Evolutionary conservation across 2,329 filamentous ascomycete species (phyloP), one percentile per base, ranked within the genome.

Genomic region (Zymoseptoria pseudotritici): DNA sequence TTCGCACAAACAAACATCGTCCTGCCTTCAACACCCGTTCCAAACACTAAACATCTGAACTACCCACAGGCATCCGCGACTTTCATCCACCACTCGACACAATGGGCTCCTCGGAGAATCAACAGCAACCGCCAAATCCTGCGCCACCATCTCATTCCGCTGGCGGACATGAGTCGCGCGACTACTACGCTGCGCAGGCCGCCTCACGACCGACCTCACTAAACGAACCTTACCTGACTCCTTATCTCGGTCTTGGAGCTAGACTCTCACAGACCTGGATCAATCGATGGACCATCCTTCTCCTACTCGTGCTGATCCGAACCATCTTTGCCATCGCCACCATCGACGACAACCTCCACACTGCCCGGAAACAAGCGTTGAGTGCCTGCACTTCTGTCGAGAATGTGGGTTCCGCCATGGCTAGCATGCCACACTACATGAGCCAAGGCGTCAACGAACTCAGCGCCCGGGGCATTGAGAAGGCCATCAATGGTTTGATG

Each of bases 341-440:
- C 67, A 83, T 97, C 64, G 82, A 91, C 71, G 80, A 85, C 67
- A 86, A 92, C 71, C 83, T 97, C 65, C 84, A 76, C 57, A 85
- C 86, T 59, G 93, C 94, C 54, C 88, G 91, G 73, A 75, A 79
- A 58, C 86, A 96, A 79, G 93, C 94, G 22, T 83, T 96, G 57
- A 88, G 90, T 56, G 91, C 93, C 65, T 99, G 94, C 75, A 91
- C 87, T 60, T 89, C 89, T 73, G 93, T 97, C 54, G 93, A 99
- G 78, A 90, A 90, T 66, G 85, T 96, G 67, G 94, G 93, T 64
- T 97, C 91, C 73, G 84, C 91, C 62, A 93, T 99, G 90, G 94
- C 93, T 49, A 97, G 94, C 46, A 96, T 97, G 91, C 94, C 94
- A 59, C 89, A 97, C 75, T 97, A 96, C 77, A 86, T 97, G 72